Evolutionary conservation across 805 yeast species (phyloP), one percentile per base, ranked within the genome.

Genomic region (Nakazawaea populi): DNA sequence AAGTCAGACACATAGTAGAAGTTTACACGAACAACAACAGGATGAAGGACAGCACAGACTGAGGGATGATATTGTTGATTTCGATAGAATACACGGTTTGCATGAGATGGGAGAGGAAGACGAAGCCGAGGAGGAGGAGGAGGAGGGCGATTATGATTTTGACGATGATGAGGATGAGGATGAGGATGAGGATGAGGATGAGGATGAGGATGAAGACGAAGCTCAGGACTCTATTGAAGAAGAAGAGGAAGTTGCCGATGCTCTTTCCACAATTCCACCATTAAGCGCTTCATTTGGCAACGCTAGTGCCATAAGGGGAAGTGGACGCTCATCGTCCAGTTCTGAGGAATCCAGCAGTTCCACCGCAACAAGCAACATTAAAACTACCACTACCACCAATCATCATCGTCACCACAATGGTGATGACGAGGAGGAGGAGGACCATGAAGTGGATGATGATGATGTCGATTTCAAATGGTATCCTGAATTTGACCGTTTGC

Each of bases 181-280:
- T 41, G 56, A 47, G 6, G 54, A 42, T 7, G 56, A 59, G 10
- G 59, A 54, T n/a, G 54, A 43, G 4, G 53, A 31, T 41, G 56
- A 47, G 5, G 54, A 42, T 7, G 56, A 59, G 10, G 59, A 54
- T n/a, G 66, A 57, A 10, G 57, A 51, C 6, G 58, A 52, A 12
- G 62, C 70, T 71, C 58, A 77, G 62, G 58, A 70, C n/a, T 54
- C 40, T 4, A 52, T 38, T 71, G 58, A 77, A 62, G 58, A 70
- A 24, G 55, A 43, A 5, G 53, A 41, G 8, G 48, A 46, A 6
- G 55, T 40, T 28, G 55, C 43, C 2, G 52, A 46, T 6, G 54
- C 52, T 14, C 47, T 47, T 28, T 34, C 49, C 14, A 34, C 36
- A 12, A 34, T 42, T 11, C 49, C 48, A 40, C 46, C 32, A 18